A percentile compares a stretch with the other conserved stretches of the same genome.
Conservation (phyloP, 495 filamentous ascomycete species). For the Cudoniella acicularis region DNA sequence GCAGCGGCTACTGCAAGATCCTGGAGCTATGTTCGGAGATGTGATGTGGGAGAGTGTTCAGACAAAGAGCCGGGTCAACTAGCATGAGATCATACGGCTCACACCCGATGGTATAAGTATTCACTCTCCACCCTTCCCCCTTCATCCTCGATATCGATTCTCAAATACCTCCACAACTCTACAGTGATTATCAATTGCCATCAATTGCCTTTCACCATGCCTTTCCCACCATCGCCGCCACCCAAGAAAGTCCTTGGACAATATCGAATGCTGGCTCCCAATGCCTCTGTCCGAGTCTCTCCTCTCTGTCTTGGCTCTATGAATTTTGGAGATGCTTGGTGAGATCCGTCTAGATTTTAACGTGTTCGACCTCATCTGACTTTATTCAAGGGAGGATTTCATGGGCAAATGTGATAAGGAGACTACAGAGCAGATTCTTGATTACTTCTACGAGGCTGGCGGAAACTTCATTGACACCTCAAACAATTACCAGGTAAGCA, state of each 20-base stretch:
- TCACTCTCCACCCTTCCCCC: background rate
- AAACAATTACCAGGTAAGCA: conserved; percentile 21
- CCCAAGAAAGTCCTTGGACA: conserved; percentile 49
- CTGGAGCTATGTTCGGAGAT: background rate
- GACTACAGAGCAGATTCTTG: conserved; percentile 59
- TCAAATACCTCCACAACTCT: background rate
- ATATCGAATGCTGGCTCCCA: conserved; percentile 57
- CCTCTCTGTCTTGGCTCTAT: conserved; percentile 61
- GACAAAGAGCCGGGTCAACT: background rate
- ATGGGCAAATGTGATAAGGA: conserved; percentile 62
- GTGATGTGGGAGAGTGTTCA: background rate
- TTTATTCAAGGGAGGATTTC: conserved; percentile 31
- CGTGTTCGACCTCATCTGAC: too few relatives aligned
- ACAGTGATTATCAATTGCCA: background rate
- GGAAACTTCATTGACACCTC: conserved; percentile 78
- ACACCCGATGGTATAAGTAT: background rate
- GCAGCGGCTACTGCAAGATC: background rate
- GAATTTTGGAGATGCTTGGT: conserved; percentile 59
- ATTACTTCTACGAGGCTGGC: conserved; percentile 60
- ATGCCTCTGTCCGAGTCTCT: conserved; percentile 53
- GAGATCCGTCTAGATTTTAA: too few relatives aligned
- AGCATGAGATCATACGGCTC: background rate
- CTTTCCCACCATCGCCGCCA: conserved; percentile 27
- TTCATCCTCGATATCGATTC: background rate
- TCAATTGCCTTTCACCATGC: conserved; percentile 14